Evolutionary conservation across 2,329 filamentous ascomycete species (phyloP), one percentile per base, ranked within the genome.

Genomic region (Coccinonectria pachysandricola): DNA sequence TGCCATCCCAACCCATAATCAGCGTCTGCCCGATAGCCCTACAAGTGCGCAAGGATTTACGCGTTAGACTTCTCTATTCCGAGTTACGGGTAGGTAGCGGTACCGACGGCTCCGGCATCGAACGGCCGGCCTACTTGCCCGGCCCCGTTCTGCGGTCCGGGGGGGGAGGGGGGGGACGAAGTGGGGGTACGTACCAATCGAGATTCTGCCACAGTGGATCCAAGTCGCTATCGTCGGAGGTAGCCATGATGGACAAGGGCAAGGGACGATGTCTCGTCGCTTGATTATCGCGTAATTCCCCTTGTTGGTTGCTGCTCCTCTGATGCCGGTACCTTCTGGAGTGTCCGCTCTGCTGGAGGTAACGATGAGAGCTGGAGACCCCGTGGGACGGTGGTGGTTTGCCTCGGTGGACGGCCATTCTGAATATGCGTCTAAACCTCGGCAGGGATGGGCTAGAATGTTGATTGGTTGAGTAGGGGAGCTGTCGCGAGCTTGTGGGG

Each of bases 1-100:
- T 84, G 35, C 83, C 83, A 63, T 91, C 81, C 65, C 84, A 92
- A 52, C 81, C 82, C 77, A 86, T 83, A 53, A 82, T 79, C 54
- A 85, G 66, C 62, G 78, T 71, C 63, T 85, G 79, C 35, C 80
- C 79, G 62, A 84, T 75, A 35, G 72, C 71, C 66, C 73, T 77
- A 46, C 34, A 41, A 19, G n/a, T 7, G 17, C 17, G 7, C 17
- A n/a, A n/a, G n/a, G n/a, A n/a, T n/a, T n/a, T n/a, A n/a, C n/a
- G n/a, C n/a, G n/a, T n/a, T n/a, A n/a, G n/a, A n/a, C n/a, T n/a
- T n/a, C n/a, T n/a, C n/a, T n/a, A n/a, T n/a, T n/a, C n/a, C n/a
- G n/a, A n/a, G n/a, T n/a, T n/a, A n/a, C n/a, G n/a, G n/a, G n/a
- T n/a, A n/a, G n/a, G n/a, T n/a, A n/a, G n/a, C n/a, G n/a, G n/a